Conservation (phyloP, 768 basidiomycete genomes). For the Phanerochaete sordida region DNA sequence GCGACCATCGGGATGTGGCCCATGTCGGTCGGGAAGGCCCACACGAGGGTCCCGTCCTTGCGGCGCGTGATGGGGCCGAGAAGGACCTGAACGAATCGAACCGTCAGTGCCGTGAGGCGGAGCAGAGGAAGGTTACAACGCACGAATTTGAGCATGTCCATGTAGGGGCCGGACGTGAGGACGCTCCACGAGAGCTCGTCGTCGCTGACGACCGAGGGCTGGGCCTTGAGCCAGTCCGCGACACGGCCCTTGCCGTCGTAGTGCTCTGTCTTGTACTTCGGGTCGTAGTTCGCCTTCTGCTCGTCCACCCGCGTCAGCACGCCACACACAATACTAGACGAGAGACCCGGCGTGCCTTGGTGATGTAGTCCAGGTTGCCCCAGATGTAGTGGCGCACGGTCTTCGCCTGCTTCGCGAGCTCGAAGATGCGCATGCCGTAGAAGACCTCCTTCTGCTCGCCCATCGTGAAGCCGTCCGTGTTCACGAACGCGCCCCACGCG, state of each 20-base stretch:
- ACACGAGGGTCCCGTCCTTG: slow-evolving; percentile 25
- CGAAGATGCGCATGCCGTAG: slow-evolving; percentile 36
- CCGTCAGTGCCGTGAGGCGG: slow-evolving; percentile 6
- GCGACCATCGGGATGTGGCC: slow-evolving; percentile 25
- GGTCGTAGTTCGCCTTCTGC: neutral
- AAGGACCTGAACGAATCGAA: slow-evolving; percentile 1
- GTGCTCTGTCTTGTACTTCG: slow-evolving; percentile 26
- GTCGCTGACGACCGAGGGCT: slow-evolving; percentile 4
- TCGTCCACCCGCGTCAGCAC: too few relatives aligned
- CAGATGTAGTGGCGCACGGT: slow-evolving; percentile 36
- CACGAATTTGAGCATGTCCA: slow-evolving; percentile 14
- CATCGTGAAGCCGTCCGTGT: slow-evolving; percentile 30
- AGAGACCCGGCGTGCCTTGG: slow-evolving; percentile 27
- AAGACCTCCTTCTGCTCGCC: slow-evolving; percentile 37
- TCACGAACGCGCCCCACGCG: slow-evolving; percentile 34
- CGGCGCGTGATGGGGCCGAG: slow-evolving; percentile 19
- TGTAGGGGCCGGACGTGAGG: slow-evolving; percentile 11
- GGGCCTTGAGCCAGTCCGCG: slow-evolving; percentile 1
- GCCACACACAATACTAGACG: neutral
- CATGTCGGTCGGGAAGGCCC: slow-evolving; percentile 21
- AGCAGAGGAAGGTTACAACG: slow-evolving; percentile 1
- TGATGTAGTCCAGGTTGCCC: slow-evolving; percentile 35
- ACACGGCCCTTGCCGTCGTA: slow-evolving; percentile 10
- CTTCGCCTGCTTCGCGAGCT: slow-evolving; percentile 30
- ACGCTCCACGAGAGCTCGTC: slow-evolving; percentile 2